Evolutionary conservation across 768 basidiomycete genomes (phyloP), one percentile per base, ranked within the genome.

Genomic region (Lactarius vividus): DNA sequence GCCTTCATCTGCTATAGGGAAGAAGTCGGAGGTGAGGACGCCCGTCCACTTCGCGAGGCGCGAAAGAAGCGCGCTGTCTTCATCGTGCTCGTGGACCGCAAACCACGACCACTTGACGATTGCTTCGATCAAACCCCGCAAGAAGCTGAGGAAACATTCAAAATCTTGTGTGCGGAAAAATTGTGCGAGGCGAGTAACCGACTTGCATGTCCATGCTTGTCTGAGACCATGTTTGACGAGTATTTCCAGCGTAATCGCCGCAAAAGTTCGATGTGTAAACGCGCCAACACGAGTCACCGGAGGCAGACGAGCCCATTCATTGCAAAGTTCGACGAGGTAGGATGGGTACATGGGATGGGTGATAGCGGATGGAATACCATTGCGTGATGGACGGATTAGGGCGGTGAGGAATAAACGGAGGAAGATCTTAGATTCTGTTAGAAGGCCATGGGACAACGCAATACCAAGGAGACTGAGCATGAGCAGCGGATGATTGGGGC

Each of bases 391-490:
- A 4, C 73, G 59, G 33, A 83, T 71, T 29, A 83, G 77, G 44
- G 78, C 71, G 4, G 70, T 72, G 40, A 88, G 75, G 52, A 85
- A 70, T 11, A 71, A 66, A 57, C 74, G 74, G 40, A 88, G 78
- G 42, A 86, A 73, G 20, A 66, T 73, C 11, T 74, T 73, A 28
- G 84, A 80, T 71, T 87, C 82, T 15, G 75, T 69, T 6, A 73
- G 61, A 6, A 88, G 76, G 33, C 75, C 71, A 64, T 80, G 77
- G n/a, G 77, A 70, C 13, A 85, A 72, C 42, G 81, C 78, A n/a
- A 83, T 72, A n/a, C 85, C 81, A 1, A 88, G 77, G 1, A 88
- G 77, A 39, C 77, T 63, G 18, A 74, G 77, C 33, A 85, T 71
- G 15, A 88, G 78, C 7, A 83, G 82, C 35, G 81, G 80, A 66